Evolutionary conservation across 2,329 filamentous ascomycete species (phyloP).

Genomic region (Colletotrichum musicola): DNA sequence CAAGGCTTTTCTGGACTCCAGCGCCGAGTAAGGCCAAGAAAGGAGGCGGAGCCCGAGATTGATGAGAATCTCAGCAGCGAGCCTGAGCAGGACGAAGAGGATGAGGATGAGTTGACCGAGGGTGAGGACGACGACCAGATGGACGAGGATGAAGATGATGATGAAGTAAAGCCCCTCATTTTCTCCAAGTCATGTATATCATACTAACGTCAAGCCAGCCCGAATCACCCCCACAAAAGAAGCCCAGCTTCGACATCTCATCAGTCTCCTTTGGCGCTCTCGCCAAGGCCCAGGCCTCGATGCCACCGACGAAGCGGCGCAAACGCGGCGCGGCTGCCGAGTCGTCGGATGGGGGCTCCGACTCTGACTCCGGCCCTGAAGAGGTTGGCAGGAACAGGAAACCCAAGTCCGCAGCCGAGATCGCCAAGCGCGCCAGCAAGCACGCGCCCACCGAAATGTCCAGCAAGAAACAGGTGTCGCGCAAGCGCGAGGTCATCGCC

Average conservation of each 20-base stretch:
- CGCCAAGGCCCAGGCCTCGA: conserved; percentile 83
- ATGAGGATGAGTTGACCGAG: conserved; percentile 25
- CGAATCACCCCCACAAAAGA: conserved; percentile 35
- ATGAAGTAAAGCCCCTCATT: conserved; percentile 40
- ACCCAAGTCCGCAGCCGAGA: conserved; percentile 46
- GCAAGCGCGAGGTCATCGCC: conserved; percentile 79
- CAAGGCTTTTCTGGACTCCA: conserved; percentile 45
- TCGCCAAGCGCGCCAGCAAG: conserved; percentile 73
- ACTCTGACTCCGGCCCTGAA: conserved; percentile 42
- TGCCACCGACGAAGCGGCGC: conserved; percentile 57
- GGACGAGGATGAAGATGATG: conserved; percentile 46
- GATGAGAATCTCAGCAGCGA: conserved; percentile 34
- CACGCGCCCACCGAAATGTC: conserved; percentile 89
- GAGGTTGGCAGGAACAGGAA: conserved; percentile 50
- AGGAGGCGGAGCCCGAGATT: conserved; percentile 49
- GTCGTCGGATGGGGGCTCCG: conserved; percentile 46
- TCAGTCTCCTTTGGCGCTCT: conserved; percentile 90
- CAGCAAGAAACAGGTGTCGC: conserved; percentile 85
- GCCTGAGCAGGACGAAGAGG: conserved; percentile 21
- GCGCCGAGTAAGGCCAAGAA: conserved; percentile 54
- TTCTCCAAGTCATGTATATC: no score
- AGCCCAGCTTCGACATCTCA: conserved; percentile 59
- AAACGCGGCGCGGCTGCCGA: conserved; percentile 45
- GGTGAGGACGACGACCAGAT: conserved; percentile 47
- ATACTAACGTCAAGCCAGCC: conserved; percentile 46